Base-by-base conservation (phyloP, 129 eudicot species). In the Arctium lappa region DNA sequence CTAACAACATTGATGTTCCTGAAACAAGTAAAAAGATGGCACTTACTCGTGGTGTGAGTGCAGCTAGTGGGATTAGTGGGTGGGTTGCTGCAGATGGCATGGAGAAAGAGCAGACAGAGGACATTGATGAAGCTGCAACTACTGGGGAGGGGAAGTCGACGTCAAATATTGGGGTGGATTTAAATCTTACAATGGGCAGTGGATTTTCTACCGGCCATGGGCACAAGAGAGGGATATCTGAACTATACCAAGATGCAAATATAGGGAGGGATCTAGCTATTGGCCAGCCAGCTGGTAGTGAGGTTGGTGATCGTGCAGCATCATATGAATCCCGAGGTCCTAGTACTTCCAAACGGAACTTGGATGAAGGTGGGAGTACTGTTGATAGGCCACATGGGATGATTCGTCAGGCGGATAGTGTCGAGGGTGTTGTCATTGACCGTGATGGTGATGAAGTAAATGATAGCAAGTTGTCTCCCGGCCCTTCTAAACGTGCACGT, bases 331-430 rank as follows among this genome's bases (percentile, higher is more conserved):
- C 98, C 34, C 93, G 91, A 30, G 98, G 98, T 37, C 98, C 98
- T 56, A 94, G 87, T 88, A 88, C 95, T 69, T 94, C 90, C 72
- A 95, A 91, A 79, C 75, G 94, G 75, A 85, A 90, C 72, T 80
- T 91, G 84, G 97, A 95, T 32, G 98, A 95, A 85, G 98, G 97
- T 82, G 97, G 97, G 83, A 92, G 97, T 78, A 91, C 98, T n/a
- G 98, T 92, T 56, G 98, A 92, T 83, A 86, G 92, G 80, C 95
- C 97, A 81, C 89, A 83, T 2, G 76, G 85, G 79, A 32, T 77
- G 82, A 72, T 87, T 56, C 92, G 83, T 71, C 97, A 87, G 62
- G 88, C 94, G 10, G 98, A 95, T 76, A 92, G 98, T 69, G 80
- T 92, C n/a, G 97, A 88, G 77, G 98, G 97, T 75, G 92, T 93